Conservation (phyloP, 2,329 filamentous ascomycete genomes). For the Talaromyces funiculosus region DNA sequence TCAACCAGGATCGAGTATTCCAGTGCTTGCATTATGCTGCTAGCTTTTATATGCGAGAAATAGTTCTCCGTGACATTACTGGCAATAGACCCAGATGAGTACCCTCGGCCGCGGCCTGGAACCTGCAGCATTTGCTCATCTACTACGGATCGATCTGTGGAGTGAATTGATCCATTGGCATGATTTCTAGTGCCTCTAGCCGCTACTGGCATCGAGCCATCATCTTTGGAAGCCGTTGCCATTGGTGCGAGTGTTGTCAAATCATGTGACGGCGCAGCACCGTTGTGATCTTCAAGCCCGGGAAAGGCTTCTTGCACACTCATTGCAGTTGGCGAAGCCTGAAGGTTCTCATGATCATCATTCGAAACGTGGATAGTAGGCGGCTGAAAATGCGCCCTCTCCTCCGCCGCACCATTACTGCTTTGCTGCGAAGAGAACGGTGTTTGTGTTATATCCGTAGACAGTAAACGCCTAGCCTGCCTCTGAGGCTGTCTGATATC, state of each 20-base stretch:
- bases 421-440: background rate
- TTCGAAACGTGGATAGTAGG: background rate
- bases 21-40: background rate
- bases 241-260: background rate
- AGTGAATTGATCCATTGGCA: background rate
- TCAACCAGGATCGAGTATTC: slow-evolving; percentile 7
- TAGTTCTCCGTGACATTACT: slow-evolving; percentile 1
- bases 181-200: background rate
- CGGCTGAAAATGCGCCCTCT: background rate
- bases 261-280: background rate
- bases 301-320: background rate
- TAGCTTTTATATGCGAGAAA: background rate
- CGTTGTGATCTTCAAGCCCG: background rate
- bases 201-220: background rate
- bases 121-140: background rate
- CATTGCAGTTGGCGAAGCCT: background rate
- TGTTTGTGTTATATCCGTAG: background rate
- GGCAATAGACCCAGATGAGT: background rate
- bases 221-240: background rate
- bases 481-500: background rate
- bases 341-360: background rate
- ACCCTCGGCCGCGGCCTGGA: background rate
- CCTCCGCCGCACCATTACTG: background rate
- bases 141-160: background rate
- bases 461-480: background rate